phyloP scores from a whole-genome alignment of 768 basidiomycete genomes.

The Paxillus involutus region DNA sequence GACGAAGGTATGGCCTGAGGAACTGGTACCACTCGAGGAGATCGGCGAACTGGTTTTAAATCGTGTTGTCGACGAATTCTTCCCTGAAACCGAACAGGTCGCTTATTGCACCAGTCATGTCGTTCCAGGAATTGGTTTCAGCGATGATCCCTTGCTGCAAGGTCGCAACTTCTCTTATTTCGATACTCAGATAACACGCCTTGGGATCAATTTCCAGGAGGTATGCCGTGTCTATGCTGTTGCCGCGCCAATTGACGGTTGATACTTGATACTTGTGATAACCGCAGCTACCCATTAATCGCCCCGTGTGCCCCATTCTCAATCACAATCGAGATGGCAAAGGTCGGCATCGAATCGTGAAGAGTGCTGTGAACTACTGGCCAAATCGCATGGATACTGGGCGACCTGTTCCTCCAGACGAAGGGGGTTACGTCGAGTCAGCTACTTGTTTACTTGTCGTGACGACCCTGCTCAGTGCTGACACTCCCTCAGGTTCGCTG shows the following conservation, averaged over 20 bases:
- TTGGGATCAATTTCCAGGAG: slow-evolving; percentile 81
- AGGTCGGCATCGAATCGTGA: slow-evolving; percentile 55
- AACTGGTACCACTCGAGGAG: slow-evolving; percentile 70
- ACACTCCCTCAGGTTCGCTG: slow-evolving; percentile 39
- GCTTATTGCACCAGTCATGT: slow-evolving; percentile 75
- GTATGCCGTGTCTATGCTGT: slow-evolving; percentile 28
- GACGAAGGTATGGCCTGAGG: slow-evolving; percentile 86
- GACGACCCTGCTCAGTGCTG: not conserved
- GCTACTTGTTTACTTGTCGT: slow-evolving; percentile 12
- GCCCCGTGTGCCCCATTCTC: slow-evolving; percentile 73
- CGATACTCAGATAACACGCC: slow-evolving; percentile 79
- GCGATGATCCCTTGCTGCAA: slow-evolving; percentile 79
- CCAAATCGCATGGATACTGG: slow-evolving; percentile 67
- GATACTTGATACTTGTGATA: not conserved
- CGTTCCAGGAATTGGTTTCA: slow-evolving; percentile 69
- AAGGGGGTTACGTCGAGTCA: slow-evolving; percentile 63
- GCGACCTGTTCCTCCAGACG: slow-evolving; percentile 43
- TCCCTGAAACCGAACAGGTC: slow-evolving; percentile 85
- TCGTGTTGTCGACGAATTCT: slow-evolving; percentile 69
- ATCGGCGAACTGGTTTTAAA: slow-evolving; percentile 76
- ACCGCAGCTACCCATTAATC: slow-evolving; percentile 74
- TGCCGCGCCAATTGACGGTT: not conserved
- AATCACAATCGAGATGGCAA: slow-evolving; percentile 68
- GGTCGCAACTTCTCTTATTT: slow-evolving; percentile 86
- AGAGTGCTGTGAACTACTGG: slow-evolving; percentile 71